Evolutionary conservation across 2,329 filamentous ascomycete species (phyloP).

Genomic region (Calonectria hawksworthii): DNA sequence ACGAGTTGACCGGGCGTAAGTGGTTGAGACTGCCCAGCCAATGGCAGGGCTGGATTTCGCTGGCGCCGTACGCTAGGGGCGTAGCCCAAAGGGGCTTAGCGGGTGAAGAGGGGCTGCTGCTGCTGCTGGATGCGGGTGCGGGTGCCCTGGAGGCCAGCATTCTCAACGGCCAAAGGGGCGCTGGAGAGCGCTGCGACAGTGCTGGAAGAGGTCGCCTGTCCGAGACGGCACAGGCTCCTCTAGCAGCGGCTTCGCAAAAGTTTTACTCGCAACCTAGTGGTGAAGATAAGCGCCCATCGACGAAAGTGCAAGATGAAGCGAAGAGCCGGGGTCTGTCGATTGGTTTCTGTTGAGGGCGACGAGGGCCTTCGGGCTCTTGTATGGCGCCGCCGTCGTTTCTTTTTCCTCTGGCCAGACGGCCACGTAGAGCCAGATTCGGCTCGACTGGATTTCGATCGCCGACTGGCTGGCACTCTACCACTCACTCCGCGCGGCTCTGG

Average conservation of each 20-base stretch:
- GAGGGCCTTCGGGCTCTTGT: constrained; percentile 3
- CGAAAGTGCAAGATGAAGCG: not conserved
- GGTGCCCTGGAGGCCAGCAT: constrained; percentile 43
- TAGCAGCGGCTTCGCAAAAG: not conserved
- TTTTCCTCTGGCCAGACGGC: not conserved
- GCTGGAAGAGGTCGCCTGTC: constrained; percentile 10
- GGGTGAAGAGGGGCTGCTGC: constrained; percentile 28
- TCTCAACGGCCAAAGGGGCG: constrained; percentile 24
- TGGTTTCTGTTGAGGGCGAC: not conserved
- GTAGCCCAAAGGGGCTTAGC: constrained; percentile 24
- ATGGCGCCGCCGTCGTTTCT: not conserved
- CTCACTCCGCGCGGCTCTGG: not conserved
- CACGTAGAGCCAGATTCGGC: constrained; percentile 3
- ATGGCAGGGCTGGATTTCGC: constrained; percentile 29
- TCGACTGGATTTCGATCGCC: constrained; percentile 10
- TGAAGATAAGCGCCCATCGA: not conserved
- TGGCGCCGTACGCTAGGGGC: constrained; percentile 13
- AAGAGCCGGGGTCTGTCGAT: not conserved
- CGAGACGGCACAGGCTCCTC: constrained; percentile 2
- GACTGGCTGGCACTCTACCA: constrained; percentile 3
- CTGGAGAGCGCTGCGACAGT: constrained; percentile 14
- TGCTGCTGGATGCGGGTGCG: constrained; percentile 26
- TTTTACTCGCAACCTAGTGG: not conserved
- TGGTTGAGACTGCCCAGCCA: constrained; percentile 35
- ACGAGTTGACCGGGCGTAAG: constrained; percentile 28